A percentile compares a stretch with the other conserved stretches of the same genome.
Conservation (phyloP, 2,329 filamentous ascomycete species). For the Aspergillus calidoustus region DNA sequence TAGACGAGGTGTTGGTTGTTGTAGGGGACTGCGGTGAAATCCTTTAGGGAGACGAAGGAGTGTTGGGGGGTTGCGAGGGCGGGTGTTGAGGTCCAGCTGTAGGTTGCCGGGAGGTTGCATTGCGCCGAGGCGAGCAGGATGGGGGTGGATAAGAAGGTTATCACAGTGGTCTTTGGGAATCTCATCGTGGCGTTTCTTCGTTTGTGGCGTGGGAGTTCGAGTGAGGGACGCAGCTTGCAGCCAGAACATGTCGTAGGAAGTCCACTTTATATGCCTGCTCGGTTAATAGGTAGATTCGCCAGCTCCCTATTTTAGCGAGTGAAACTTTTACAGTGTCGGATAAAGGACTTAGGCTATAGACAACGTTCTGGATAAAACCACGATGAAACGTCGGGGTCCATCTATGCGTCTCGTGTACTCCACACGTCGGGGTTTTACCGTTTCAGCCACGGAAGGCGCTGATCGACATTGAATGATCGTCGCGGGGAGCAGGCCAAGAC, state of each 20-base stretch:
- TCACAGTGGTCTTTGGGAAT: no score
- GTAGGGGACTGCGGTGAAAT: slow-evolving; percentile 62
- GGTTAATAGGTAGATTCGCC: no score
- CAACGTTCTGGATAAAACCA: background rate
- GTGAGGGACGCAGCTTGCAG: no score
- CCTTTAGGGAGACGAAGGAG: slow-evolving; percentile 64
- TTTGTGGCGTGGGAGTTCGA: no score
- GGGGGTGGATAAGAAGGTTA: no score
- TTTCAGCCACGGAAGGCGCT: background rate
- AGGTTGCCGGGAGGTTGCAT: slow-evolving; percentile 60
- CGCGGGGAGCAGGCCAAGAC: background rate
- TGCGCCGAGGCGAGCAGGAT: background rate
- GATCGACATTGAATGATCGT: background rate
- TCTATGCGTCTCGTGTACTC: no score
- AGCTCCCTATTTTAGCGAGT: no score
- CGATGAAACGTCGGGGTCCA: background rate
- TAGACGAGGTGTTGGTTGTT: slow-evolving; percentile 67
- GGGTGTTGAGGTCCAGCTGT: slow-evolving; percentile 61
- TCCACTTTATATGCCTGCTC: no score
- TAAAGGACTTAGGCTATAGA: background rate
- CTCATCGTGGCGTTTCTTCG: no score
- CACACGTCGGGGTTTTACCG: background rate
- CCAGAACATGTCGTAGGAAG: no score
- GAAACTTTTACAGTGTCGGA: background rate
- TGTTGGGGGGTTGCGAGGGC: slow-evolving; percentile 57